Percentiles rank a stretch among this genome's conserved stretches.
phyloP scores from a whole-genome alignment of 257 asterid species.

The Henckelia pumila region DNA sequence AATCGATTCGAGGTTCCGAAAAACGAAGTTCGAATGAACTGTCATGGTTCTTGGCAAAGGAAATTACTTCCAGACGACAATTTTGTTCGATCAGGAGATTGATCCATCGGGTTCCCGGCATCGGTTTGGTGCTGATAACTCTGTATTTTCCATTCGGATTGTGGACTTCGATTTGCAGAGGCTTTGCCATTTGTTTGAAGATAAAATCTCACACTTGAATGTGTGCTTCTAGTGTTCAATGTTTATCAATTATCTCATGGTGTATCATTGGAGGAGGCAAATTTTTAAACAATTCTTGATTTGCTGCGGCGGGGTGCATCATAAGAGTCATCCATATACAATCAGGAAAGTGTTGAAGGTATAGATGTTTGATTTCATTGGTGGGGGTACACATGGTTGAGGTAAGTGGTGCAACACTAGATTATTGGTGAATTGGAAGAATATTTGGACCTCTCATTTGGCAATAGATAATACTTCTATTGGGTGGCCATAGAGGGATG shows the following conservation, averaged over 20 bases:
- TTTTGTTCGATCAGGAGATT: conserved; percentile 75
- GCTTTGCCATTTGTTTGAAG: conserved; percentile 58
- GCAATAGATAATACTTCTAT: conserved; percentile 34
- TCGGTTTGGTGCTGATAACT: conserved; percentile 84
- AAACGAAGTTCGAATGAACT: background rate
- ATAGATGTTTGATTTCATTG: background rate
- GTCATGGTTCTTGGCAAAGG: background rate
- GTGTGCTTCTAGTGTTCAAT: background rate
- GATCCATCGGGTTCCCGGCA: conserved; percentile 98
- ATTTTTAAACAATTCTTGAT: conserved; percentile 19
- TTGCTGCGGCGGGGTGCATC: conserved; percentile 23
- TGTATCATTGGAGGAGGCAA: conserved; percentile 1
- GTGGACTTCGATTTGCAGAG: conserved; percentile 82
- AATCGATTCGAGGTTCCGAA: background rate
- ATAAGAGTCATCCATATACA: background rate
- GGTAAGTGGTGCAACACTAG: background rate
- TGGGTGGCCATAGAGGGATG: conserved; percentile 34
- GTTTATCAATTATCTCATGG: background rate
- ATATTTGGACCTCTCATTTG: conserved; percentile 40
- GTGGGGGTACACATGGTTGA: background rate
- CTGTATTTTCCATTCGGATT: conserved; percentile 89
- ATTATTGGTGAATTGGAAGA: background rate
- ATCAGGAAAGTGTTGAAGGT: background rate
- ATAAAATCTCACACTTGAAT: conserved; percentile 9
- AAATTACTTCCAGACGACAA: conserved; percentile 86